A percentile compares a stretch with the other conserved stretches of the same genome.
These are phyloP conservation scores for Debaryomycetaceae sp. DNA, from an alignment of 1,139 yeast genomes.

Conservation along the genomic window DNA sequence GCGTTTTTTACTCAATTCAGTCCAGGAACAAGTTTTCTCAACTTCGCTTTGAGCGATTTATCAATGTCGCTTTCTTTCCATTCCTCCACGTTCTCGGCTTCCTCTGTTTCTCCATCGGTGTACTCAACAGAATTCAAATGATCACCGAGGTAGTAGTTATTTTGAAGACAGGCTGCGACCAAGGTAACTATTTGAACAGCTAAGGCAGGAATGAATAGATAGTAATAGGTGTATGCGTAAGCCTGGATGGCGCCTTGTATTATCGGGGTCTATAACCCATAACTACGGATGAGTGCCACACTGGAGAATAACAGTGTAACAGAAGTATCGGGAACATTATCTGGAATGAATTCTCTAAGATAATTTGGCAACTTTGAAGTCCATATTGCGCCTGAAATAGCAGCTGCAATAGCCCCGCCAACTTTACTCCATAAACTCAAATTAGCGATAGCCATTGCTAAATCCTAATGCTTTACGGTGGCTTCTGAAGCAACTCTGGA, in stretches of 20 bases:
- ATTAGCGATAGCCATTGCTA: slow-evolving; percentile 42
- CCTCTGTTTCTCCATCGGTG: neutral
- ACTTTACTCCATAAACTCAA: slow-evolving; percentile 36
- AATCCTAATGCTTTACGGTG: slow-evolving; percentile 40
- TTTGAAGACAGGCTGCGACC: slow-evolving; percentile 22
- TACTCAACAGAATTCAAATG: slow-evolving; percentile 24
- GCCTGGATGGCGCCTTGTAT: slow-evolving; percentile 8
- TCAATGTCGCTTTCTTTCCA: neutral
- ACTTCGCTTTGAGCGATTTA: neutral
- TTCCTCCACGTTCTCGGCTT: neutral
- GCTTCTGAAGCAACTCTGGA: slow-evolving; percentile 30
- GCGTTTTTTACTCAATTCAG: no score
- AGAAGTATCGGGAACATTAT: slow-evolving; percentile 6
- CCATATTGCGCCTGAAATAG: slow-evolving; percentile 49
- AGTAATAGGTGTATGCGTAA: slow-evolving; percentile 10
- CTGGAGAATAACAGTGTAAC: slow-evolving; percentile 9
- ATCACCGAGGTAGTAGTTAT: slow-evolving; percentile 25
- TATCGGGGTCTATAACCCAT: slow-evolving; percentile 2
- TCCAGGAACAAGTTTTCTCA: neutral
- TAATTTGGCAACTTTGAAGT: slow-evolving; percentile 30
- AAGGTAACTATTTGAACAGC: slow-evolving; percentile 21
- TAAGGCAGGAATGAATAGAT: slow-evolving; percentile 17
- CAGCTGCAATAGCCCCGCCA: slow-evolving; percentile 42
- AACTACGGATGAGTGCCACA: slow-evolving; percentile 1
- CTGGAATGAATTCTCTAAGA: slow-evolving; percentile 18